A percentile compares a stretch with the other conserved stretches of the same genome.
Conservation (phyloP, 768 basidiomycete species). For the Artomyces pyxidatus region DNA sequence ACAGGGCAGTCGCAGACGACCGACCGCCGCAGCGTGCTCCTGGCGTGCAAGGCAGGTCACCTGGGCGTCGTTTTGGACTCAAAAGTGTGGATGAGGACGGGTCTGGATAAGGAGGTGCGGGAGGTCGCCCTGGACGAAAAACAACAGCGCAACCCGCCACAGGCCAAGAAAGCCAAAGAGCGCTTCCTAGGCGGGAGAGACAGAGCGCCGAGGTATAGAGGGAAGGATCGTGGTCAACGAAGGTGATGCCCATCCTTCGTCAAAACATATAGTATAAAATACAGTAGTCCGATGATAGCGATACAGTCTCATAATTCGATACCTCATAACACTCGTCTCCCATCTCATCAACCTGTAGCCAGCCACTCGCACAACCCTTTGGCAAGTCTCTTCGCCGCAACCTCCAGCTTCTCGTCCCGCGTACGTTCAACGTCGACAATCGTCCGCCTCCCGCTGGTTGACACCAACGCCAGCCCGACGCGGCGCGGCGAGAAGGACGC, state of each 20-base stretch:
- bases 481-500: slow-evolving; percentile 14
- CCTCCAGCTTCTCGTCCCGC: slow-evolving; percentile 17
- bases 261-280: neutral
- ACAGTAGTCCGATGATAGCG: neutral
- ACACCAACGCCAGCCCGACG: slow-evolving; percentile 9
- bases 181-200: too few relatives aligned
- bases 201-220: too few relatives aligned
- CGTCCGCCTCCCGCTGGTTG: slow-evolving; percentile 1
- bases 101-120: too few relatives aligned
- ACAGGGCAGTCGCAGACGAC: neutral
- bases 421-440: slow-evolving; percentile 14
- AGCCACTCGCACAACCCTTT: slow-evolving; percentile 6
- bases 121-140: too few relatives aligned
- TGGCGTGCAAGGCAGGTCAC: neutral
- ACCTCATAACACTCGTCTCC: neutral
- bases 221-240: too few relatives aligned
- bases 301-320: neutral
- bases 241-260: neutral
- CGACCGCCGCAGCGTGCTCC: neutral
- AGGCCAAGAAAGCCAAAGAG: too few relatives aligned
- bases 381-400: slow-evolving; percentile 16
- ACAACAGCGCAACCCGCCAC: too few relatives aligned
- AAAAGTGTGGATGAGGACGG: too few relatives aligned
- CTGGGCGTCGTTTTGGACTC: neutral
- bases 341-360: neutral